Base-by-base conservation (phyloP, 75 land plant species). In the Selaginella tamariscina region DNA sequence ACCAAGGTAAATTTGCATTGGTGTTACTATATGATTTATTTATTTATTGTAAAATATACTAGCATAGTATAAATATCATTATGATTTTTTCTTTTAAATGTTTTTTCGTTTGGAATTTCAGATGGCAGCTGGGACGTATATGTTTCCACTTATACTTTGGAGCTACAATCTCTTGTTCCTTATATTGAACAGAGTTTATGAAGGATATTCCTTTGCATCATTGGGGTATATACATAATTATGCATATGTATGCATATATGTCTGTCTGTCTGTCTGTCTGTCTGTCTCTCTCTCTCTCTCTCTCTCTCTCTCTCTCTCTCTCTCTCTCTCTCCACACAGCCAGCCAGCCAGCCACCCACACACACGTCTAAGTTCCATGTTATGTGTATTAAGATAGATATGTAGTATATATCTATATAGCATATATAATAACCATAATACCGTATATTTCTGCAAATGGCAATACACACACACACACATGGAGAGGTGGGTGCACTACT, bases 131-230 rank as follows among this genome's bases (percentile, higher is more conserved):
- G 64, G 75, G 49, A 76, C 77, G 22, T 73, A 67, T 27, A 78
- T 74, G 64, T 88, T 83, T 67, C 74, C 83, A 29, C 33, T 68
- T 27, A 33, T 80, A 30, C 67, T 91, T 31, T 91, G 96, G 96
- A 66, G 27, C 1, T 88, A 80, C 72, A 91, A 91, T 70, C 15
- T 91, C 31, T 49, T 56, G 23, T 74, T 88, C 59, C 92, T 91
- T 33, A n/a, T 91, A 22, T 71, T 70, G 27, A 91, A 88, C 57
- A 88, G 96, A 66, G 56, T 91, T 20, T 88, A 78, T 67, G 86
- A 79, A 64, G 96, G 96, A 67, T 91, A 91, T 72, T 75, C 78
- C 20, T 91, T 91, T 77, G 78, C 96, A 24, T 65, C 29, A 1
- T 69, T 91, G 54, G 92, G 96, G 96, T 91, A 68, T 39, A 15